Evolutionary conservation across 208 protist species (phyloP).

Genomic region (Trypanosoma boissoni): DNA sequence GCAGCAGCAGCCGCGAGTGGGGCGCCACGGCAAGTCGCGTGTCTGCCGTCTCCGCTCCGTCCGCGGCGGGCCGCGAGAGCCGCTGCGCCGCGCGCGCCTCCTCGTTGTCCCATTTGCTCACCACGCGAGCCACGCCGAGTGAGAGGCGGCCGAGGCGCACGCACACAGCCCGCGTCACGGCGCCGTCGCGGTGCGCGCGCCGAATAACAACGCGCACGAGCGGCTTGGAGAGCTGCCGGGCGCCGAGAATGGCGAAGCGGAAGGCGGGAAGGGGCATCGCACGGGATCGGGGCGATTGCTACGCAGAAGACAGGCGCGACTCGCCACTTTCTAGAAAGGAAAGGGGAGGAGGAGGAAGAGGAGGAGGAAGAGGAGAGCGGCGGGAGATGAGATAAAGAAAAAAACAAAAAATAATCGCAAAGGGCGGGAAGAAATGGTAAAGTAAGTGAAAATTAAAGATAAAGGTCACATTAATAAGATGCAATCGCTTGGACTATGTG

Average conservation of each 20-base stretch:
- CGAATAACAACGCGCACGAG: conserved; percentile 51
- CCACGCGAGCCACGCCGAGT: conserved; percentile 62
- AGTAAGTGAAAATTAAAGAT: not conserved
- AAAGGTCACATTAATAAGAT: not conserved
- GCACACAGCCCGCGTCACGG: conserved; percentile 61
- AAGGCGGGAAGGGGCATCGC: conserved; percentile 61
- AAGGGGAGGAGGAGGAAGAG: conserved; percentile 20
- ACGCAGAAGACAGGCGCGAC: not conserved
- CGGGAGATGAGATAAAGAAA: not conserved
- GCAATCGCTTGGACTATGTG: no score
- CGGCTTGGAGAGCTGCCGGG: conserved; percentile 78
- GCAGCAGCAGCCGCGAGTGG: conserved; percentile 69
- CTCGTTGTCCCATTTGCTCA: conserved; percentile 51
- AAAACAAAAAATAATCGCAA: conserved; percentile 3
- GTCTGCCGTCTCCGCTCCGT: conserved; percentile 18
- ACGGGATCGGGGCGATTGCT: not conserved
- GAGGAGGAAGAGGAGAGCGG: not conserved
- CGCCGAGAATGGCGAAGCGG: conserved; percentile 72
- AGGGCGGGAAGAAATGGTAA: not conserved
- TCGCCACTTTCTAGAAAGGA: conserved; percentile 15
- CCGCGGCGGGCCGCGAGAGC: conserved; percentile 25
- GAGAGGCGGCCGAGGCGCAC: conserved; percentile 78
- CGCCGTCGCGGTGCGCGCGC: conserved; percentile 50
- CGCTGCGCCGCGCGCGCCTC: conserved; percentile 33
- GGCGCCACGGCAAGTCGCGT: conserved; percentile 37